These are phyloP conservation scores for Verticillium klebahnii DNA, from an alignment of 2,329 filamentous ascomycete species.

Conservation along the genomic window DNA sequence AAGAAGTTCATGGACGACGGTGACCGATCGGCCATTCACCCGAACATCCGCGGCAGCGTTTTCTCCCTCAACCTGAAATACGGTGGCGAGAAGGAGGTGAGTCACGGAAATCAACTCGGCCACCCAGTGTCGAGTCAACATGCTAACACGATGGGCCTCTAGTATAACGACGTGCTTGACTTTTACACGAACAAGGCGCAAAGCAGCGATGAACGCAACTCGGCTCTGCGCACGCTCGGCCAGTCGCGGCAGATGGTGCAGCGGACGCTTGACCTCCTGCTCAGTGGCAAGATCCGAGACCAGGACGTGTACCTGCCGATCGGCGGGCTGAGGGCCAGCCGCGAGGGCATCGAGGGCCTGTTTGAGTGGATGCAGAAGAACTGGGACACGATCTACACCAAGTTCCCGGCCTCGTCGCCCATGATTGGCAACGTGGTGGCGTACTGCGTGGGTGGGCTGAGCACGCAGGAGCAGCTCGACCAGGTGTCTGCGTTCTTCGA, in stretches of 20 bases:
- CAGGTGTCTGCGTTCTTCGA: constrained; percentile 78
- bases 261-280: constrained; percentile 69
- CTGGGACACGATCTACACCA: constrained; percentile 79
- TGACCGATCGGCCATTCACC: constrained; percentile 78
- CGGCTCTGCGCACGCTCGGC: constrained; percentile 77
- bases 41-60: constrained; percentile 83
- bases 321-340: constrained; percentile 70
- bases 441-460: constrained; percentile 78
- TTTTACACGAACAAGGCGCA: constrained; percentile 30
- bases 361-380: constrained; percentile 82
- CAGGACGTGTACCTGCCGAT: constrained; percentile 93
- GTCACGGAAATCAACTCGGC: constrained; percentile 13
- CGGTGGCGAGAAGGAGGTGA: constrained; percentile 76
- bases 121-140: not conserved
- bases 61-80: constrained; percentile 81
- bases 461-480: constrained; percentile 67
- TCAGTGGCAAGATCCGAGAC: constrained; percentile 80
- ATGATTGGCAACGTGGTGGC: constrained; percentile 83
- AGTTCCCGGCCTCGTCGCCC: constrained; percentile 78
- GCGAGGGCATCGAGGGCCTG: constrained; percentile 72
- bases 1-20: constrained; percentile 69
- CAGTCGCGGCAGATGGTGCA: constrained; percentile 77
- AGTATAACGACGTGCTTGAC: constrained; percentile 73
- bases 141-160: constrained; percentile 8
- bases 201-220: constrained; percentile 76